Base-by-base conservation (phyloP, 2,329 filamentous ascomycete species). In the Monosporascus ibericus region DNA sequence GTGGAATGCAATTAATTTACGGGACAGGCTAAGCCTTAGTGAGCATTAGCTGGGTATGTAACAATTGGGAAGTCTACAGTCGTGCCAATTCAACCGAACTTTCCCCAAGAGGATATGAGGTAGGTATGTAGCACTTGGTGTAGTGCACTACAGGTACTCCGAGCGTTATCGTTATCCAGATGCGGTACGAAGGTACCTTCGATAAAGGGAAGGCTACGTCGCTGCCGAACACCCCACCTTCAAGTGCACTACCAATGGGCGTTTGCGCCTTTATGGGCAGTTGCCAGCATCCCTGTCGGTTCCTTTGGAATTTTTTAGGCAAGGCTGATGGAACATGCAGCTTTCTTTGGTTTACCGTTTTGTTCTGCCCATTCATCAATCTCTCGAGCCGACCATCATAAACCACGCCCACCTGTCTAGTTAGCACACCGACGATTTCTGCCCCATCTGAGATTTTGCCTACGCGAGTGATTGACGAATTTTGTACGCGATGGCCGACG, bases 401-500 rank as follows among this genome's bases (percentile, higher is more conserved):
- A 14, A 34, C 30, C 30, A 34, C 30, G 20, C 37, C 39, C 36
- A 47, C 22, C 44, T 22, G 27, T 20, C 38, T 24, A 42, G 30
- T 11, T 34, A 9, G 30, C 44, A 20, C n/a, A 39, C 44, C 36
- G 38, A 48, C 17, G 14, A 15, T 34, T 14, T 25, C 1, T 25
- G 8, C 22, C 22, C 8, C 1, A 24, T 27, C n/a, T 15, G 14
- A 14, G 11, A n/a, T 18, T 18, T 27, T 20, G 18, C 27, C 6
- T 48, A 40, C 30, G 30, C 49, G 48, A 51, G 44, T 38, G 51
- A 15, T 39, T 48, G 30, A 5, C 30, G 11, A 18, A 44, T 24
- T 24, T n/a, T 7, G 25, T 65, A 66, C 62, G 70, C 55, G 44
- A 71, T 76, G 67, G 72, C 75, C 50, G 76, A 77, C 52, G 71